Conservation (phyloP, 441 rosid genomes). For the Populus tomentosa region DNA sequence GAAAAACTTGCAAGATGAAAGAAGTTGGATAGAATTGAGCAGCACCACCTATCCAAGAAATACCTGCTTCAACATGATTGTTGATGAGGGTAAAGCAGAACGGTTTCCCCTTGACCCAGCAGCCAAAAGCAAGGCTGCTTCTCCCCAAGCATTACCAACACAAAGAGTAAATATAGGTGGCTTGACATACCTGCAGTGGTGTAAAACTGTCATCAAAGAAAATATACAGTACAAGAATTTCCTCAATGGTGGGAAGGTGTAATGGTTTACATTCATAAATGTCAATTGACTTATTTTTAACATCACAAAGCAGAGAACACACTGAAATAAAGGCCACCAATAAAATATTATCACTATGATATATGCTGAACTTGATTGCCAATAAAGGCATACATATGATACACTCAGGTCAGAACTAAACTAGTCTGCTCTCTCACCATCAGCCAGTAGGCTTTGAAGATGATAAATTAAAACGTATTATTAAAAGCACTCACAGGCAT, state of each 20-base stretch:
- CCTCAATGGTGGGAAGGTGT: background rate
- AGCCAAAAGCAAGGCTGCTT: slow-evolving; percentile 91
- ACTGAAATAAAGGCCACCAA: background rate
- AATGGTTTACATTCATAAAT: background rate
- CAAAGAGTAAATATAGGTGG: slow-evolving; percentile 90
- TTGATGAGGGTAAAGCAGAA: slow-evolving; percentile 89
- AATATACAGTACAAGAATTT: slow-evolving; percentile 5
- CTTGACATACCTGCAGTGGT: slow-evolving; percentile 57
- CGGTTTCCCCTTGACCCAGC: slow-evolving; percentile 88
- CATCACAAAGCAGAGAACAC: background rate
- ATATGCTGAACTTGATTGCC: background rate
- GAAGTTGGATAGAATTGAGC: slow-evolving; percentile 4
- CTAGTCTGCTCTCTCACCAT: background rate
- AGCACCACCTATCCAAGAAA: slow-evolving; percentile 16
- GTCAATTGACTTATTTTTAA: background rate
- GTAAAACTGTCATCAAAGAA: slow-evolving; percentile 5
- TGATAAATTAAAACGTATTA: background rate
- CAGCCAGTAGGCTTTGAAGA: background rate
- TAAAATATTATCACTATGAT: background rate
- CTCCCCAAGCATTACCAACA: slow-evolving; percentile 98
- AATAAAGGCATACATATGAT: too few relatives aligned
- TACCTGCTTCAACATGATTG: slow-evolving; percentile 95
- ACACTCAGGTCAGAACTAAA: background rate
- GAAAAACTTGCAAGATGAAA: slow-evolving; percentile 1
- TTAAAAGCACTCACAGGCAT: background rate